Evolutionary conservation across 225 moss, liverwort and hornwort species (phyloP), one percentile per base, ranked within the genome.

Genomic region (Pleurozium schreberi): DNA sequence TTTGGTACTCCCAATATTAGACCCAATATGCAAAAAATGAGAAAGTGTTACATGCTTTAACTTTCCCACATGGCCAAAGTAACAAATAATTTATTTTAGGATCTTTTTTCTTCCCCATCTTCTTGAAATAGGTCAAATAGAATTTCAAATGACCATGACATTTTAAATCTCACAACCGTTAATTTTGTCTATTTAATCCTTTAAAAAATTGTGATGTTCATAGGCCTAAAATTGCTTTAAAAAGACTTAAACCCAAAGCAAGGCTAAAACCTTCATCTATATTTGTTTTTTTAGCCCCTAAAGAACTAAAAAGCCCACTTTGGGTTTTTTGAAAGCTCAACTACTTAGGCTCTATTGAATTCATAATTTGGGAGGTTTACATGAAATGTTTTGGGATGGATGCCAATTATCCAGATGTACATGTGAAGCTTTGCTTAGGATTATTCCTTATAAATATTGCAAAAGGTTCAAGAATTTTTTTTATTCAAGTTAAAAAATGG

Each of bases 241-340:
- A 40, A 40, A 23, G 13, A 40, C 8, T 40, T 23, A 4, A 23
- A 69, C 0, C 14, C 40, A 40, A 69, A 69, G 4, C 4, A 40
- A 40, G 8, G 69, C 69, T 23, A 23, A 69, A 69, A 8, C 23
- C 25, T 40, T 40, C 8, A 23, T 69, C 2, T 23, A 8, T 25
- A 8, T 40, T n/a, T 68, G 40, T 13, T 23, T 4, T n/a, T 69
- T 40, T 14, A 69, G 25, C 0, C 13, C 3, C 23, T 14, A 25
- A n/a, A n/a, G 7, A 12, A n/a, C 21, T n/a, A 22, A 14, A 0
- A 1, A n/a, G 7, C 0, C 22, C 7, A 68, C 12, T 68, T 22
- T 68, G 22, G 2, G 0, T 12, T 68, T 36, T 22, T n/a, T n/a
- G 22, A 68, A 6, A 68, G 22, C 7, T n/a, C n/a, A n/a, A n/a